Base-by-base conservation (phyloP, 345 rosid species). In the Hibiscus mutabilis region DNA sequence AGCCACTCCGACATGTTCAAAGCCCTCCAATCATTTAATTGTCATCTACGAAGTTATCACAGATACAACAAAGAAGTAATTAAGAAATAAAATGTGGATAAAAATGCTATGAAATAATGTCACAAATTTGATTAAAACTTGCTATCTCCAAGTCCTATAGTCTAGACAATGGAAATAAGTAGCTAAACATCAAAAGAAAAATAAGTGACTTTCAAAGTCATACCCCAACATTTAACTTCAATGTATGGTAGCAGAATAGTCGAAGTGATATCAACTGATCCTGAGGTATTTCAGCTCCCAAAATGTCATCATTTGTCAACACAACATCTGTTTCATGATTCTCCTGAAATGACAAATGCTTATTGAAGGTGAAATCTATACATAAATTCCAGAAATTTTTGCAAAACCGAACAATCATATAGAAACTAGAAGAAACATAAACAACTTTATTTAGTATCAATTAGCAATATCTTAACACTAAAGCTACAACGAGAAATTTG, bases 201-300 rank as follows among this genome's bases (percentile, higher is more conserved):
- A 55, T 15, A 13, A 61, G 0, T 27, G 44, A 65, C 22, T 62
- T 56, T 35, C n/a, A 69, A 75, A 78, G 69, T 37, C 84, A 60
- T 82, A 92, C 97, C 80, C 89, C 88, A 71, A 37, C 64, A 82
- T 76, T 90, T 80, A 86, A 74, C 74, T 87, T 86, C 63, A 95
- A 87, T 33, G 79, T 79, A 79, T 79, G 88, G 78, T 88, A 90
- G 86, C 96, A 92, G 74, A 85, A 86, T 2, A 66, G 77, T 33
- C 89, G 87, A 77, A 89, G 62, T 27, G 77, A 77, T 75, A 85
- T 83, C 78, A 72, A 81, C 86, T 95, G 99, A 67, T 92, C 96
- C 47, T 61, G 52, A 72, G 98, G 99, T 79, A 95, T 88, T 82
- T 95, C 97, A 84, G 92, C 99, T 22, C 99, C 99, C 76, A 95